phyloP scores from a whole-genome alignment of 2,329 filamentous ascomycete genomes.

The Graphilbum ipis-grandicollis region DNA sequence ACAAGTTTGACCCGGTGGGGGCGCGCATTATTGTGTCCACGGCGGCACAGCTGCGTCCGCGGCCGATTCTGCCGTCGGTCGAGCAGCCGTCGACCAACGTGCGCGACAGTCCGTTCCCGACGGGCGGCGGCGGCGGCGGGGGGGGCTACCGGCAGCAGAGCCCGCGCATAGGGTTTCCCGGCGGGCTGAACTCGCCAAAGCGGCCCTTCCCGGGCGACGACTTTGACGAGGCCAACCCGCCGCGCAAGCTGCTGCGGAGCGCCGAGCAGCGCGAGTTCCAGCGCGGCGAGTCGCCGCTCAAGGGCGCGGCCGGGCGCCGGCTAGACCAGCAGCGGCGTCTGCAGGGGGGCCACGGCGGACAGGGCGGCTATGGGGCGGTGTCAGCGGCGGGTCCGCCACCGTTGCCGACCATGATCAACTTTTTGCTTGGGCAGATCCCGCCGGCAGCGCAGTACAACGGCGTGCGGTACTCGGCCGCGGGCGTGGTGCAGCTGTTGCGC shows the following conservation, averaged over 20 bases:
- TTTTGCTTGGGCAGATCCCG: slow-evolving; percentile 57
- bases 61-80: slow-evolving; percentile 26
- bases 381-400: slow-evolving; percentile 32
- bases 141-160: slow-evolving; percentile 8
- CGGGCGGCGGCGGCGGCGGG: too few species aligned
- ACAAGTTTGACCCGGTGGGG: slow-evolving; percentile 64
- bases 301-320: slow-evolving; percentile 72
- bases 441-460: slow-evolving; percentile 54
- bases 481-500: slow-evolving; percentile 56
- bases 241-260: slow-evolving; percentile 62
- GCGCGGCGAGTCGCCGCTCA: slow-evolving; percentile 81
- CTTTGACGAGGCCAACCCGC: slow-evolving; percentile 53
- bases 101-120: slow-evolving; percentile 25
- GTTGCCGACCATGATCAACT: slow-evolving; percentile 52
- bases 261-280: slow-evolving; percentile 66
- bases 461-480: slow-evolving; percentile 50
- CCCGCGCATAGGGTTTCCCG: slow-evolving; percentile 2
- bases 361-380: slow-evolving; percentile 13
- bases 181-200: slow-evolving; percentile 35
- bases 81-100: slow-evolving; percentile 27
- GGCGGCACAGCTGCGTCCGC: slow-evolving; percentile 53
- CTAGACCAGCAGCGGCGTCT: slow-evolving; percentile 60
- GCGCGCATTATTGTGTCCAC: slow-evolving; percentile 76
- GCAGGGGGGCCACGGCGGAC: slow-evolving; percentile 29
- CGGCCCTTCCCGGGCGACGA: slow-evolving; percentile 51